Percentiles rank a stretch among this genome's conserved stretches.
Evolutionary conservation across 2,329 filamentous ascomycete species (phyloP).

Genomic region (Fusarium sp.): DNA sequence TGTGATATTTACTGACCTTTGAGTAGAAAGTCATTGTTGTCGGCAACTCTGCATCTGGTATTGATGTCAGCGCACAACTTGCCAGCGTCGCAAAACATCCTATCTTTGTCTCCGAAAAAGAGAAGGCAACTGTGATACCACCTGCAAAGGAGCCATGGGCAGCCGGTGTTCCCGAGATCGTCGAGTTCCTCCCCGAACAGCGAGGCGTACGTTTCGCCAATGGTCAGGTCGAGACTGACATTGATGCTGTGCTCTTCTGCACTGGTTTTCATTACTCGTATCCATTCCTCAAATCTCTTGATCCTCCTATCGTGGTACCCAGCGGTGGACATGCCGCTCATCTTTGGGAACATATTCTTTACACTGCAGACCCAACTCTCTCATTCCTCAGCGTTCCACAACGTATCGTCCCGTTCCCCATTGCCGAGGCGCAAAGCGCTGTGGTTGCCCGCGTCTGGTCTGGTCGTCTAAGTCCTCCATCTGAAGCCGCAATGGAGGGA

Average conservation of each 20-base stretch:
- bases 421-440: constrained; percentile 75
- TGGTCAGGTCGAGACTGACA: constrained; percentile 67
- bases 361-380: constrained; percentile 71
- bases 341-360: constrained; percentile 77
- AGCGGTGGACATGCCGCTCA: constrained; percentile 74
- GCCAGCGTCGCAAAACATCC: constrained; percentile 62
- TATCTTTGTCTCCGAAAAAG: constrained; percentile 66
- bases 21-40: constrained; percentile 73
- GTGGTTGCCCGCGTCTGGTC: constrained; percentile 75
- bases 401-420: constrained; percentile 77
- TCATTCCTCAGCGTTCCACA: constrained; percentile 74
- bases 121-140: constrained; percentile 41
- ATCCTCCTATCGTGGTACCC: constrained; percentile 65
- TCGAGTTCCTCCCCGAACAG: constrained; percentile 57
- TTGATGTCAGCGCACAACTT: constrained; percentile 77
- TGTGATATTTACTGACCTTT: neutral
- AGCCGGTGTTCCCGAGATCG: constrained; percentile 58
- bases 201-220: constrained; percentile 70
- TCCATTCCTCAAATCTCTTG: constrained; percentile 69
- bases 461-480: constrained; percentile 67
- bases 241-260: constrained; percentile 84
- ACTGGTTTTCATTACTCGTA: constrained; percentile 88
- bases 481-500: constrained; percentile 63
- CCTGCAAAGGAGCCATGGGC: constrained; percentile 47
- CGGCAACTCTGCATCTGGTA: constrained; percentile 76